phyloP scores from a whole-genome alignment of 2,329 filamentous ascomycete genomes.

The Lecanosticta acicola region DNA sequence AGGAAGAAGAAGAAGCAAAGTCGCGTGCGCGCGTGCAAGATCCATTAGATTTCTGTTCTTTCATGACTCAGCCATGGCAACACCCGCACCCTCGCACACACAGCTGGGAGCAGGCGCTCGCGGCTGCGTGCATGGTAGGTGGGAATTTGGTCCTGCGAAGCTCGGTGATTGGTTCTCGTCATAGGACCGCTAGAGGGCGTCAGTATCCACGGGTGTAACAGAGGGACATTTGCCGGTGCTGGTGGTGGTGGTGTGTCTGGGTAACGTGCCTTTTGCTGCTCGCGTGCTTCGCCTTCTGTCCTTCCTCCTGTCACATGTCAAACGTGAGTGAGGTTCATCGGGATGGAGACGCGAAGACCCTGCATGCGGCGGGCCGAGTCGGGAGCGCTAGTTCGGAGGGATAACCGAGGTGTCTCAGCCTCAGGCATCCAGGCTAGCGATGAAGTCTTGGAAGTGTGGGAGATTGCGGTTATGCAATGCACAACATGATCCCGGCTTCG shows the following conservation, averaged over 20 bases:
- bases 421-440: not conserved
- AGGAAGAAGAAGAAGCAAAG: conserved; percentile 6
- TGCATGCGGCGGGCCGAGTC: too few relatives aligned
- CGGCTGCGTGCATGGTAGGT: conserved; percentile 7
- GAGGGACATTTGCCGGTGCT: not conserved
- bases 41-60: conserved; percentile 30
- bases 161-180: conserved; percentile 13
- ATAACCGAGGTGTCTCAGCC: not conserved
- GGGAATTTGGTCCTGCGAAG: not conserved
- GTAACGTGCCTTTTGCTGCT: not conserved
- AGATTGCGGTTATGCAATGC: not conserved
- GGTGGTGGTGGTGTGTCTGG: not conserved
- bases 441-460: not conserved
- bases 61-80: conserved; percentile 25
- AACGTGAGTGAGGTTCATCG: not conserved
- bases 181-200: conserved; percentile 5
- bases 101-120: not conserved
- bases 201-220: not conserved
- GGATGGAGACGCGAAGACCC: too few relatives aligned
- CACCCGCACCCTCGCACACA: too few relatives aligned
- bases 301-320: not conserved
- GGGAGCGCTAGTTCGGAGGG: not conserved
- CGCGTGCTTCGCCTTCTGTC: too few relatives aligned
- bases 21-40: conserved; percentile 2
- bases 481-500: not conserved